These are phyloP conservation scores for Fusarium penzigii DNA, from an alignment of 2,329 filamentous ascomycete genomes.

Conservation along the genomic window DNA sequence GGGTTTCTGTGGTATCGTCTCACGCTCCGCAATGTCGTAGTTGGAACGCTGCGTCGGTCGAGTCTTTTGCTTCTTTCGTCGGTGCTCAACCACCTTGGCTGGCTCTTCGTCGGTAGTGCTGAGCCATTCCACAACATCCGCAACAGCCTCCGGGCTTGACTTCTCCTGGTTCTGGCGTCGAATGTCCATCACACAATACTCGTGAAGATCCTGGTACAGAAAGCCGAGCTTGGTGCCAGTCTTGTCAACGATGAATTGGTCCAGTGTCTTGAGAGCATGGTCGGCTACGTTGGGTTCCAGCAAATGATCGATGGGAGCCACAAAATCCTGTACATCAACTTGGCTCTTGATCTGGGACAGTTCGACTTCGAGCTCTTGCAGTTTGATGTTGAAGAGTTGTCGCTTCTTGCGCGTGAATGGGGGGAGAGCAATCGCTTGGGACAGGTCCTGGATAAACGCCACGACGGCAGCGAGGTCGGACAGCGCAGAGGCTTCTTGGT, in stretches of 20 bases:
- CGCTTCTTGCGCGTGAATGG: slow-evolving; percentile 40
- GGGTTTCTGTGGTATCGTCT: not conserved
- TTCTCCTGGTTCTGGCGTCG: slow-evolving; percentile 30
- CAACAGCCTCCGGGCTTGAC: slow-evolving; percentile 20
- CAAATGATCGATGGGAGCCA: slow-evolving; percentile 43
- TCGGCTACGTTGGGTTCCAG: slow-evolving; percentile 40
- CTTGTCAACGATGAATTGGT: slow-evolving; percentile 40
- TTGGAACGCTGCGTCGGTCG: slow-evolving; percentile 38
- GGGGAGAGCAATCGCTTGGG: slow-evolving; percentile 37
- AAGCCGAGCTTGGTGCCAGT: slow-evolving; percentile 42
- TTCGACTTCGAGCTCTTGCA: slow-evolving; percentile 37
- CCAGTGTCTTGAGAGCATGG: slow-evolving; percentile 37
- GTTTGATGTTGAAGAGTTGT: slow-evolving; percentile 37
- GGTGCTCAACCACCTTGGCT: slow-evolving; percentile 34
- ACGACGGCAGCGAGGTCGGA: slow-evolving; percentile 39
- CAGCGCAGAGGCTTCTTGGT: slow-evolving; percentile 37
- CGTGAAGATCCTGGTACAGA: slow-evolving; percentile 45
- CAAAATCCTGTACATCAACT: slow-evolving; percentile 43
- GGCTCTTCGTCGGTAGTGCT: slow-evolving; percentile 12
- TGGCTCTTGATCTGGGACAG: slow-evolving; percentile 39
- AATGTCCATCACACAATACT: slow-evolving; percentile 39
- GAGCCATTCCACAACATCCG: not conserved
- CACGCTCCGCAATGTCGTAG: slow-evolving; percentile 25
- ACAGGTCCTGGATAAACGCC: slow-evolving; percentile 42
- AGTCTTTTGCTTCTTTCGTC: slow-evolving; percentile 46